Evolutionary conservation across 176 grass and related monocot species (phyloP).

Genomic region (Aegilops sharonensis): DNA sequence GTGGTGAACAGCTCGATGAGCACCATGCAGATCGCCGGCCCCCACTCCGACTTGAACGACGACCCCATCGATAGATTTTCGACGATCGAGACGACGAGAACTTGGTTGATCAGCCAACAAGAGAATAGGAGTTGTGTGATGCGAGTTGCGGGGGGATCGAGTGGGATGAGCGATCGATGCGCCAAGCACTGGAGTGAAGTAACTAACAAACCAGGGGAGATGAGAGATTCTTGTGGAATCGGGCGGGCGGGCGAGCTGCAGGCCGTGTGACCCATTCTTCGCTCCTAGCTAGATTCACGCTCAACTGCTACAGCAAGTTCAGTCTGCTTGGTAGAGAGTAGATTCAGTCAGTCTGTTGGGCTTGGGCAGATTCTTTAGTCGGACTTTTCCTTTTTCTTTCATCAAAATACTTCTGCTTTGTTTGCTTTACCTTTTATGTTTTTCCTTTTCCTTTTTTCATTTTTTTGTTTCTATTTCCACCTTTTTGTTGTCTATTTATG

Average conservation of each 20-base stretch:
- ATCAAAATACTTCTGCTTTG: not conserved
- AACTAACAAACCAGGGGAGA: not conserved
- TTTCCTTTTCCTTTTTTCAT: too few relatives aligned
- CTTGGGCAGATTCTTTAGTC: too few relatives aligned
- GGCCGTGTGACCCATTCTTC: not conserved
- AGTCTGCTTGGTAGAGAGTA: too few relatives aligned
- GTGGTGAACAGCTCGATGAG: conserved; percentile 53
- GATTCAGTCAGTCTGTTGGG: too few relatives aligned
- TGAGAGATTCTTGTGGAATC: conserved; percentile 22
- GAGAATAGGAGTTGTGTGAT: not conserved
- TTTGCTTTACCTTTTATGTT: too few relatives aligned
- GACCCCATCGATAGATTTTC: not conserved
- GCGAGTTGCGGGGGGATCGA: not conserved
- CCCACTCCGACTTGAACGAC: conserved; percentile 25
- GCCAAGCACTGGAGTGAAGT: not conserved
- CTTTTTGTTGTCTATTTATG: not conserved
- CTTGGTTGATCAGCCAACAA: not conserved
- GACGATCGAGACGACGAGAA: not conserved
- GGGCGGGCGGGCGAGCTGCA: not conserved
- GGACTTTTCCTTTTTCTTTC: not conserved
- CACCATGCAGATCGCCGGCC: conserved; percentile 47
- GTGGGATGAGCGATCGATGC: not conserved
- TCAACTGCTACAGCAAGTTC: too few relatives aligned
- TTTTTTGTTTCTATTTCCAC: not conserved
- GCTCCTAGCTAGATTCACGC: not conserved